Evolutionary conservation across 2,329 filamentous ascomycete species (phyloP), one percentile per base, ranked within the genome.

Genomic region (Onygenales sp.): DNA sequence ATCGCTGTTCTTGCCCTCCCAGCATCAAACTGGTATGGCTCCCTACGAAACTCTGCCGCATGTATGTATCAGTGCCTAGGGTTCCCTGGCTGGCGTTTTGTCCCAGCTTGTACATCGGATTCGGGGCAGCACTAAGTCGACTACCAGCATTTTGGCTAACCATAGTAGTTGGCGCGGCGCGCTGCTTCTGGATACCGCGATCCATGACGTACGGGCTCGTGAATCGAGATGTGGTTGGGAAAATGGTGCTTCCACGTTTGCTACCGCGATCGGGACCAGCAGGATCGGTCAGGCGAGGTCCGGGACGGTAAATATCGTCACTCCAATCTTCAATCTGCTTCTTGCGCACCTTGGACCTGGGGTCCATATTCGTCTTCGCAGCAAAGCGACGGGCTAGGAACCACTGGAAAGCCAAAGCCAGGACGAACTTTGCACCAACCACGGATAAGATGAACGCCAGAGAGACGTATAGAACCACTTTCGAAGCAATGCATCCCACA

Each of bases 281-380:
- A 43, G 86, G 75, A 62, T 95, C 93, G 3, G 85, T 81, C 58
- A 96, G 78, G 60, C 90, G 87, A 52, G 86, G 84, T 27, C 90
- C 89, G 3, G 92, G 87, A 43, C 90, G 87, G 70, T 98, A 97
- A 63, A 98, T 98, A 65, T 98, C 93, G 59, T 97, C 89, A 11
- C 86, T 86, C 93, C 93, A 98, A 63, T 96, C 92, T 69, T 98
- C 93, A 59, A 98, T 98, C 72, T 97, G 90, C 61, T 86, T 84
- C 61, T 91, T 86, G 55, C 93, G 84, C 72, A 91, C 86, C 68
- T 92, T 90, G 59, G 85, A 82, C 67, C 93, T 83, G 5, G 85
- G 83, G 13, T 83, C 83, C 69, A 95, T 85, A 2, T 89, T 92
- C 0, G 92, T 95, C 71, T 89, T 95, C 0, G 92, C 89, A 3